Evolutionary conservation across 495 filamentous ascomycete genomes (phyloP).

Genomic region (Rhizodiscina lignyota): DNA sequence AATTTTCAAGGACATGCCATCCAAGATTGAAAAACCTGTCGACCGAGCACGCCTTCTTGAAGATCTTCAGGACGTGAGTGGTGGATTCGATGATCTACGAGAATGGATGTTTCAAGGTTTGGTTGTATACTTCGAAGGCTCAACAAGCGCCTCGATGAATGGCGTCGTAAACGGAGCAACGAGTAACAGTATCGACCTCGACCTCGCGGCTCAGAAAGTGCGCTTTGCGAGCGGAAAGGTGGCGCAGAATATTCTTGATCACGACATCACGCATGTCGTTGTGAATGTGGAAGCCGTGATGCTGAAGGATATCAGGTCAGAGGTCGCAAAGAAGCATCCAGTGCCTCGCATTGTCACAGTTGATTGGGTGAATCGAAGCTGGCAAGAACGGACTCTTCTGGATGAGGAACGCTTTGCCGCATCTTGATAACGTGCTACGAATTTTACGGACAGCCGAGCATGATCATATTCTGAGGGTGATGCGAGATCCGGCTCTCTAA

Average conservation of each 20-base stretch:
- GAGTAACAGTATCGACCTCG: background rate
- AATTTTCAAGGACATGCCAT: conserved; percentile 32
- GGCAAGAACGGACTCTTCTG: conserved; percentile 59
- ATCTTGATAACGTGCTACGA: too few relatives aligned
- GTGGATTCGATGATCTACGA: conserved; percentile 11
- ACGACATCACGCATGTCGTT: conserved; percentile 51
- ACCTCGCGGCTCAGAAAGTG: conserved; percentile 27
- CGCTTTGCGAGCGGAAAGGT: conserved; percentile 48
- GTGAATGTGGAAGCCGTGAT: conserved; percentile 22
- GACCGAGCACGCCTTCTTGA: conserved; percentile 7
- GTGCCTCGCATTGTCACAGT: conserved; percentile 55
- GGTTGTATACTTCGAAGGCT: background rate
- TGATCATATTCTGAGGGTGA: too few relatives aligned
- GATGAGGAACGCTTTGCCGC: conserved; percentile 82
- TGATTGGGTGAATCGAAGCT: conserved; percentile 66
- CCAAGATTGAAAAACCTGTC: conserved; percentile 5
- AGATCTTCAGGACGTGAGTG: conserved; percentile 5
- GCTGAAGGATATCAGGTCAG: conserved; percentile 26
- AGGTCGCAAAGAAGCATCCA: too few relatives aligned
- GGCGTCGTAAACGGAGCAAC: background rate
- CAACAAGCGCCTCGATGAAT: background rate
- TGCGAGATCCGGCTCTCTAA: too few relatives aligned
- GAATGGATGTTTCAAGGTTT: conserved; percentile 1
- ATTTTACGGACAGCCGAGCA: too few relatives aligned
- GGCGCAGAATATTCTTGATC: conserved; percentile 26